These are phyloP conservation scores for Alloteropsis semialata DNA, from an alignment of 176 grass and related monocot species.

Conservation along the genomic window DNA sequence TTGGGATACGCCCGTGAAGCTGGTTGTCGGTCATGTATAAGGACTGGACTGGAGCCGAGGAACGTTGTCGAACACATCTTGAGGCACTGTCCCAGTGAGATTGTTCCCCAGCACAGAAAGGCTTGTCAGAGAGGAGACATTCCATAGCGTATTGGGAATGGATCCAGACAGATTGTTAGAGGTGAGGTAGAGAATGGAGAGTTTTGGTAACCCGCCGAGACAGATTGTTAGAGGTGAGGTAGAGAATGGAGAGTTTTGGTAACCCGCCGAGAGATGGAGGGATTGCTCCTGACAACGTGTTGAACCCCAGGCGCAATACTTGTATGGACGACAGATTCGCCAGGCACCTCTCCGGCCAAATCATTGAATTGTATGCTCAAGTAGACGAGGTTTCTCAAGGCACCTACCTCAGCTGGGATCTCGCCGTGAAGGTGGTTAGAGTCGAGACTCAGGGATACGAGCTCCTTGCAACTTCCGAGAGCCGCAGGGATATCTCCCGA, in stretches of 20 bases:
- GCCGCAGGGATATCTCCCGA: constrained; percentile 10
- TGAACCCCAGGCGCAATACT: background rate
- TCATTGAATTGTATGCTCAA: background rate
- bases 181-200: background rate
- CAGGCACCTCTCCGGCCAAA: constrained; percentile 25
- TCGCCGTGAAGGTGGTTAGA: constrained; percentile 31
- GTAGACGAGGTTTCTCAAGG: background rate
- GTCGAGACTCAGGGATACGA: background rate
- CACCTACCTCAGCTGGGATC: constrained; percentile 17
- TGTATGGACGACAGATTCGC: constrained; percentile 5
- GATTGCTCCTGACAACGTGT: constrained; percentile 1
- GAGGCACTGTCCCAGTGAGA: background rate
- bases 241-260: background rate
- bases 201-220: background rate
- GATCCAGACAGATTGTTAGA: constrained; percentile 2
- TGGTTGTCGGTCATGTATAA: background rate
- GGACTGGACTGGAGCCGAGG: background rate
- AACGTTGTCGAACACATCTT: background rate
- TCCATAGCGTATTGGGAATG: constrained; percentile 27
- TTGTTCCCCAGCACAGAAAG: background rate
- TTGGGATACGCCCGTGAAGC: constrained; percentile 25
- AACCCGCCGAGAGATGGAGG: background rate
- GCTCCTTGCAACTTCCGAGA: constrained; percentile 1
- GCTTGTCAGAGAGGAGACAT: background rate
- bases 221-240: background rate